These are phyloP conservation scores for Fusarium setosum DNA, from an alignment of 2,329 filamentous ascomycete genomes.

Conservation along the genomic window DNA sequence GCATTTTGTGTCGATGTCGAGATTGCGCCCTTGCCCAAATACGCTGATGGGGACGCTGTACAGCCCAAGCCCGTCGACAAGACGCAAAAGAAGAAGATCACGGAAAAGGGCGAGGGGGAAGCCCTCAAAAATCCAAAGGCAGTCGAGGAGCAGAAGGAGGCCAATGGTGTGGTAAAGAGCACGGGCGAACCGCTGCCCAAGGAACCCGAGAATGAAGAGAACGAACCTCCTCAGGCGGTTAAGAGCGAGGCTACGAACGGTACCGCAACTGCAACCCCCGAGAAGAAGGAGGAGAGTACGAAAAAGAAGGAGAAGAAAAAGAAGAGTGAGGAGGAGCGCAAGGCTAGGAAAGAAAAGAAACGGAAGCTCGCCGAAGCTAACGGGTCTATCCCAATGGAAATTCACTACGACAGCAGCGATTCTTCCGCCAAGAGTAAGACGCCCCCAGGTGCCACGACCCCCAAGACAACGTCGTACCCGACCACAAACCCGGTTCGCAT, in stretches of 20 bases:
- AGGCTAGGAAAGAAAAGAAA: slow-evolving; percentile 91
- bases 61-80: slow-evolving; percentile 56
- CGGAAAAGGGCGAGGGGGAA: slow-evolving; percentile 79
- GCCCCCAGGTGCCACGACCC: slow-evolving; percentile 24
- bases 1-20: slow-evolving; percentile 98
- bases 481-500: slow-evolving; percentile 93
- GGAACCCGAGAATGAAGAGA: slow-evolving; percentile 53
- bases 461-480: slow-evolving; percentile 60
- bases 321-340: slow-evolving; percentile 90
- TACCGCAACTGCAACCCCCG: slow-evolving; percentile 25
- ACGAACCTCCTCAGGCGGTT: slow-evolving; percentile 39
- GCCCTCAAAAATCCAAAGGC: slow-evolving; percentile 75
- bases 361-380: slow-evolving; percentile 87
- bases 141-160: slow-evolving; percentile 62
- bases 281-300: slow-evolving; percentile 57
- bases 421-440: slow-evolving; percentile 53
- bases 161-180: slow-evolving; percentile 51
- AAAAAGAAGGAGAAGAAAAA: slow-evolving; percentile 98
- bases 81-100: slow-evolving; percentile 69
- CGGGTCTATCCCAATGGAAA: slow-evolving; percentile 85
- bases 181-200: slow-evolving; percentile 53
- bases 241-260: slow-evolving; percentile 39
- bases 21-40: slow-evolving; percentile 88
- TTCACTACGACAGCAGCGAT: slow-evolving; percentile 77
- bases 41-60: slow-evolving; percentile 69